Evolutionary conservation across 225 moss, liverwort and hornwort genomes (phyloP), one percentile per base, ranked within the genome.

Genomic region (Bryoerythrophyllum caledonicum): DNA sequence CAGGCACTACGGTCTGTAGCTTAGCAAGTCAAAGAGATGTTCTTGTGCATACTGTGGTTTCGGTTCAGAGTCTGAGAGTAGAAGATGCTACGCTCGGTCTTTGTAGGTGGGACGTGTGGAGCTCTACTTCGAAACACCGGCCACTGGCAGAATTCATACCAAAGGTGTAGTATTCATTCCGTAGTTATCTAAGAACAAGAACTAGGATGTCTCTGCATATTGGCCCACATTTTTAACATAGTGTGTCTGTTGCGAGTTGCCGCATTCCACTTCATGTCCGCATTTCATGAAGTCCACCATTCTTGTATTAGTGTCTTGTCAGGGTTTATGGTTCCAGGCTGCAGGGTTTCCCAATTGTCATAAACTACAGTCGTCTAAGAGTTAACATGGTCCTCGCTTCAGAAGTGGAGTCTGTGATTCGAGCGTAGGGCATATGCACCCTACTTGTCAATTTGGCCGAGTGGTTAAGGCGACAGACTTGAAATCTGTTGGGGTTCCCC

Each of bases 381-480:
- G n/a, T n/a, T n/a, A n/a, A n/a, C n/a, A n/a, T n/a, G n/a, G n/a
- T n/a, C n/a, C n/a, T n/a, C n/a, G n/a, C n/a, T n/a, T n/a, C n/a
- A n/a, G n/a, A n/a, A n/a, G n/a, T n/a, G n/a, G n/a, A n/a, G n/a
- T n/a, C n/a, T n/a, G n/a, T n/a, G n/a, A n/a, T n/a, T n/a, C n/a
- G n/a, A n/a, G 38, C 10, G 8, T 38, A 9, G 38, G 65, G 65
- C 24, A 64, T 40, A n/a, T n/a, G n/a, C n/a, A n/a, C n/a, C n/a
- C 23, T 40, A 0, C 6, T 2, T 0, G 64, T 64, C 41, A 41
- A 64, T 64, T 64, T 64, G 64, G 63, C 63, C 63, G 21, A 63
- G 63, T 63, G 63, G 63, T 63, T 63, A 63, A 63, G 63, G 41
- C 41, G 64, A 64, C 64, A 64, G 41, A 64, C 41, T 57, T 57